Conservation (phyloP, 345 rosid genomes). For the Acer saccharum region DNA sequence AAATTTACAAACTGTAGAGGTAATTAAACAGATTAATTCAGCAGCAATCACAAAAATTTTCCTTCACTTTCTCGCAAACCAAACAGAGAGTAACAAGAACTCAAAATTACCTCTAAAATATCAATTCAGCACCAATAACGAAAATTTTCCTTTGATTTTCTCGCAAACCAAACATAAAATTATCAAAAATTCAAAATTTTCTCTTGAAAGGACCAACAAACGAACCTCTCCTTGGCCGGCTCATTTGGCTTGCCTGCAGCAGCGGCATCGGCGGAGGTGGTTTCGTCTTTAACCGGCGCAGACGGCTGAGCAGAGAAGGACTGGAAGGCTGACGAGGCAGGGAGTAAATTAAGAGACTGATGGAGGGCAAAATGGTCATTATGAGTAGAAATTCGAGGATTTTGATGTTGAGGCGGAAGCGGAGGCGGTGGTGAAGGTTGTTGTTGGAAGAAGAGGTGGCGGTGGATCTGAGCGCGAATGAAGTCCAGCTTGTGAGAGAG, state of each 20-base stretch:
- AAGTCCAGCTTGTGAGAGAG: constrained; percentile 42
- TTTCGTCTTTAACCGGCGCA: background rate
- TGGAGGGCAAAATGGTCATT: constrained; percentile 30
- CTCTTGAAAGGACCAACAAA: background rate
- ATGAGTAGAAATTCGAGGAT: background rate
- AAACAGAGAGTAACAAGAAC: background rate
- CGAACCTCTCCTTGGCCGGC: background rate
- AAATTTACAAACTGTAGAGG: background rate
- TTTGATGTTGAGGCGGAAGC: background rate
- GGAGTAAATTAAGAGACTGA: constrained; percentile 24
- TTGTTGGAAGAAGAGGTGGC: constrained; percentile 22
- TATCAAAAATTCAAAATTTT: background rate
- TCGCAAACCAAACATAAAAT: background rate
- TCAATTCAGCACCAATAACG: background rate
- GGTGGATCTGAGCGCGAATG: constrained; percentile 39
- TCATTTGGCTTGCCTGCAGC: background rate
- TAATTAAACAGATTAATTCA: background rate
- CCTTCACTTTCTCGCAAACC: background rate
- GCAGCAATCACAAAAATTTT: too few species aligned
- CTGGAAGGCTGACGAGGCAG: constrained; percentile 22
- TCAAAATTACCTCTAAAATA: background rate
- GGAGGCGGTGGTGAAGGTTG: background rate
- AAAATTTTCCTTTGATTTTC: constrained; percentile 12
- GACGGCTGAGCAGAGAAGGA: constrained; percentile 20
- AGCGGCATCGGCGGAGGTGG: background rate